phyloP scores from a whole-genome alignment of 108 stramenopile species.

The Fistulifera pelliculosa region DNA sequence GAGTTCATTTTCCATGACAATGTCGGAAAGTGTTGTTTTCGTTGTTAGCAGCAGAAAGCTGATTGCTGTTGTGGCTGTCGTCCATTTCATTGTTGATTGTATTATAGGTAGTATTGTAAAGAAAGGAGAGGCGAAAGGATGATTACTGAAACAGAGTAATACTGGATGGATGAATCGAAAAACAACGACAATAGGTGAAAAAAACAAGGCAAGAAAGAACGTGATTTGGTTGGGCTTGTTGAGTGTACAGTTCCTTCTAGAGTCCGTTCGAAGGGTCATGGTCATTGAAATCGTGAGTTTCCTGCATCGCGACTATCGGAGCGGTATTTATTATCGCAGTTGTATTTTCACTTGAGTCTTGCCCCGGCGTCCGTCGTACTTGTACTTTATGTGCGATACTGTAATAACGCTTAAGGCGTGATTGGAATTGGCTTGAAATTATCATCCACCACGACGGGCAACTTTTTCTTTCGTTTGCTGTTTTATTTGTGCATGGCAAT shows the following conservation, averaged over 20 bases:
- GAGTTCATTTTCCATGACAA: conserved; percentile 13
- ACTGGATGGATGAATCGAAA: background rate
- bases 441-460: no score
- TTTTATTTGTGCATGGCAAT: background rate
- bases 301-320: background rate
- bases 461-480: no score
- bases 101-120: no score
- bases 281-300: background rate
- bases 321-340: background rate
- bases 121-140: conserved; percentile 6
- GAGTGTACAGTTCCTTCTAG: no score
- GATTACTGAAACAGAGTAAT: background rate
- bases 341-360: no score
- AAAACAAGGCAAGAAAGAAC: background rate
- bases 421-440: no score
- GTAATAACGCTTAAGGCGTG: no score
- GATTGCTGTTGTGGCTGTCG: no score
- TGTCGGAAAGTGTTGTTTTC: conserved; percentile 1
- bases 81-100: no score
- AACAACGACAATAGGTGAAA: conserved; percentile 1
- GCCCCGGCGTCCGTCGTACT: no score
- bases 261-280: background rate
- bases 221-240: background rate
- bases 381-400: no score
- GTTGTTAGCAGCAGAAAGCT: no score